phyloP scores from a whole-genome alignment of 192 early-diverging fungal genomes.

The Thamnidium elegans region DNA sequence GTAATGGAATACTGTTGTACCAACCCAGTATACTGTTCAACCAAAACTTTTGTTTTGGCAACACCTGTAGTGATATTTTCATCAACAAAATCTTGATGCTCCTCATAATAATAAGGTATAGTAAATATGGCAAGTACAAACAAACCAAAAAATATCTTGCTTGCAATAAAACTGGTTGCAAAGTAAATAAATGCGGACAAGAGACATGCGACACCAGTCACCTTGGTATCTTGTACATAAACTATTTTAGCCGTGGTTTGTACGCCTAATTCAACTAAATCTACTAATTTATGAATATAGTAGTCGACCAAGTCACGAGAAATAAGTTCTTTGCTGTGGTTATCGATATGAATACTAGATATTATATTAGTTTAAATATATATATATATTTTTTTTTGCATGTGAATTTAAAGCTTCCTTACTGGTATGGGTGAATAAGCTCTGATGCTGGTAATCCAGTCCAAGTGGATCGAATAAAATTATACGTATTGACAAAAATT shows the following conservation, averaged over 20 bases:
- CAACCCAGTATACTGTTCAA: no score
- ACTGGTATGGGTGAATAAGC: constrained; percentile 30
- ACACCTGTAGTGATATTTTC: not conserved
- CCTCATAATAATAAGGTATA: constrained; percentile 4
- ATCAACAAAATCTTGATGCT: constrained; percentile 15
- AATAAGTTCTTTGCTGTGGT: not conserved
- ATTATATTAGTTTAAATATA: no score
- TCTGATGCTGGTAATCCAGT: constrained; percentile 8
- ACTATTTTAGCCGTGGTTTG: constrained; percentile 11
- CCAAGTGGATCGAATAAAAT: constrained; percentile 13
- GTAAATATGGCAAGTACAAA: constrained; percentile 4
- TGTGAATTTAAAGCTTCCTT: constrained; percentile 7
- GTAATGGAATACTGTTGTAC: no score
- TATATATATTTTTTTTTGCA: no score
- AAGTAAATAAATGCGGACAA: constrained; percentile 10
- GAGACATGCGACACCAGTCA: not conserved
- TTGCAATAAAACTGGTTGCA: constrained; percentile 2
- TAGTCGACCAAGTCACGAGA: constrained; percentile 11
- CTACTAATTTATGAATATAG: constrained; percentile 1
- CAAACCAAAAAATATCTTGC: constrained; percentile 7
- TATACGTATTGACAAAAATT: constrained; percentile 31
- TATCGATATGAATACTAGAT: constrained; percentile 16
- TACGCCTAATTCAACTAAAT: constrained; percentile 5
- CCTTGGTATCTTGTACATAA: constrained; percentile 5
- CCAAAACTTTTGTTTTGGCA: no score